These are phyloP conservation scores for Fusarium udum DNA, from an alignment of 2,329 filamentous ascomycete species.

Conservation along the genomic window DNA sequence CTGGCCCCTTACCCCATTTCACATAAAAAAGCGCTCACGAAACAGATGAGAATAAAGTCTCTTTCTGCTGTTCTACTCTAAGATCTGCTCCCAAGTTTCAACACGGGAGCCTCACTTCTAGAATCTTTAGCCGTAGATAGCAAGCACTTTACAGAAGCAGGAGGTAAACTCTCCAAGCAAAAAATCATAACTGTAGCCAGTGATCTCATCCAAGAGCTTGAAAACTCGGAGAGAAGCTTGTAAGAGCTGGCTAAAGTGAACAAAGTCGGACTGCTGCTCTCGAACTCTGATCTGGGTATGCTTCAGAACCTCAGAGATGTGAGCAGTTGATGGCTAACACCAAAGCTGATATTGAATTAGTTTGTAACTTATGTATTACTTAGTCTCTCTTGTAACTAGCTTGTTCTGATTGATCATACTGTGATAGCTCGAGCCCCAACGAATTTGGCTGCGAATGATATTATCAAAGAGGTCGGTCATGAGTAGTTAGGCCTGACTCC, in stretches of 20 bases:
- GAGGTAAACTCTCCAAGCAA: constrained; percentile 10
- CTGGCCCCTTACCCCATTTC: background rate
- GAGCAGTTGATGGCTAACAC: constrained; percentile 10
- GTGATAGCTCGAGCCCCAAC: constrained; percentile 10
- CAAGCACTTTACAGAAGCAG: constrained; percentile 1
- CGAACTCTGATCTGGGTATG: constrained; percentile 29
- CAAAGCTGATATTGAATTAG: constrained; percentile 9
- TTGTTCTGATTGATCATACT: background rate
- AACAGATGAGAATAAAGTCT: accelerated
- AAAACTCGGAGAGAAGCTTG: constrained; percentile 23
- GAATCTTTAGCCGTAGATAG: constrained; percentile 9
- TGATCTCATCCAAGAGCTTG: constrained; percentile 19
- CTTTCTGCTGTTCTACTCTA: background rate
- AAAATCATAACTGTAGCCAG: constrained; percentile 10
- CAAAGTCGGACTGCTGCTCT: constrained; percentile 27
- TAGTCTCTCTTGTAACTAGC: background rate
- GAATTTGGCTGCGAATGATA: constrained; percentile 11
- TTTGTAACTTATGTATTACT: background rate
- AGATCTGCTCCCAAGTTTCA: background rate
- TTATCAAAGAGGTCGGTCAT: constrained; percentile 13
- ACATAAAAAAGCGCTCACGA: background rate
- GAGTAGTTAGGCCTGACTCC: background rate
- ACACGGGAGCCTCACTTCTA: constrained; percentile 1
- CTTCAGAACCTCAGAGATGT: constrained; percentile 13
- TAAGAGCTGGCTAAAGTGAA: constrained; percentile 28